These are phyloP conservation scores for Hypholoma sublateritium DNA, from an alignment of 768 basidiomycete species.

Conservation along the genomic window DNA sequence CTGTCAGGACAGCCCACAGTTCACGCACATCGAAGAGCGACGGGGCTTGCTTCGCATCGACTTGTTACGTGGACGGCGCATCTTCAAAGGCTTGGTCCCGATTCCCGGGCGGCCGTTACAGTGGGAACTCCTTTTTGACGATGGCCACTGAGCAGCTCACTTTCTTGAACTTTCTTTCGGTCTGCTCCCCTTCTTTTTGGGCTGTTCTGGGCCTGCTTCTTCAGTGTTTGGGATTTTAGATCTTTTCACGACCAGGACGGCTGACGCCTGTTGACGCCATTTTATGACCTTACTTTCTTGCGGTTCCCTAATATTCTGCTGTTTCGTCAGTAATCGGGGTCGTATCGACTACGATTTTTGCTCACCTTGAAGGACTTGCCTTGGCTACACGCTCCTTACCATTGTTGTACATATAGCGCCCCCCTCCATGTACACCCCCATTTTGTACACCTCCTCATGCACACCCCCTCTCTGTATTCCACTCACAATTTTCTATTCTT, in stretches of 20 bases:
- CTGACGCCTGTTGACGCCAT: slow-evolving; percentile 14
- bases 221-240: slow-evolving; percentile 6
- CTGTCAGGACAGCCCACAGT: slow-evolving; percentile 41
- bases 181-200: background rate
- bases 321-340: slow-evolving; percentile 14
- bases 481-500: slow-evolving; percentile 6
- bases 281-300: slow-evolving; percentile 17
- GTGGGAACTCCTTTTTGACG: slow-evolving; percentile 20
- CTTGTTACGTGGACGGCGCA: slow-evolving; percentile 46
- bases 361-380: slow-evolving; percentile 18
- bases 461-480: slow-evolving; percentile 1
- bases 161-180: background rate
- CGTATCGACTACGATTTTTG: slow-evolving; percentile 8
- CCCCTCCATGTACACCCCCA: slow-evolving; percentile 9
- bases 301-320: slow-evolving; percentile 10
- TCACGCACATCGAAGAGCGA: slow-evolving; percentile 39
- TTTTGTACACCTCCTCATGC: background rate
- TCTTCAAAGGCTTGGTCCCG: slow-evolving; percentile 54
- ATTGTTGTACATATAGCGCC: background rate
- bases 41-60: slow-evolving; percentile 60
- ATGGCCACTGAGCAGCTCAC: slow-evolving; percentile 11
- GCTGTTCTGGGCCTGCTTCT: slow-evolving; percentile 4
- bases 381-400: slow-evolving; percentile 5
- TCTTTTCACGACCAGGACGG: slow-evolving; percentile 4
- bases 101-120: slow-evolving; percentile 9